Conservation (phyloP, 495 filamentous ascomycete species). For the Penicillium diatomitis region DNA sequence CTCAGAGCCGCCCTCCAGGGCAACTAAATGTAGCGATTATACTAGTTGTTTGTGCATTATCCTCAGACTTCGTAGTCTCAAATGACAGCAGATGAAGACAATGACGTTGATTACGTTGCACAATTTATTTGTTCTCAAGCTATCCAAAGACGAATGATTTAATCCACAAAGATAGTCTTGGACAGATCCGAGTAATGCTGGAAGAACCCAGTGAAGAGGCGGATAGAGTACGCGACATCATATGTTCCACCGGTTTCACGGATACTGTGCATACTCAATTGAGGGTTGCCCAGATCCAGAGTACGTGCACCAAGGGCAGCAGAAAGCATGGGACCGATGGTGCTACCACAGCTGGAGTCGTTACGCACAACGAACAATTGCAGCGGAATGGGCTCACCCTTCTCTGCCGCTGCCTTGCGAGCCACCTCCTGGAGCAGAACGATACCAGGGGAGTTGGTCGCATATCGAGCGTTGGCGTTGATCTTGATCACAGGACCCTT, state of each 20-base stretch:
- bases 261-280: conserved; percentile 95
- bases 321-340: conserved; percentile 91
- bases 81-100: too few species aligned
- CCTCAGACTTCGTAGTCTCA: too few species aligned
- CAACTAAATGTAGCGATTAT: too few species aligned
- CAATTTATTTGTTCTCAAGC: neutral
- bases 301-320: conserved; percentile 79
- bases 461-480: conserved; percentile 94
- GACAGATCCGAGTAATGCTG: conserved; percentile 71
- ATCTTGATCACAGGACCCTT: conserved; percentile 94
- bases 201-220: conserved; percentile 84
- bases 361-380: conserved; percentile 96
- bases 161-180: conserved; percentile 71
- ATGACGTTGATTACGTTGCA: neutral
- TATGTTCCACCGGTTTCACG: conserved; percentile 80
- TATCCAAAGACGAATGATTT: neutral
- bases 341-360: conserved; percentile 87
- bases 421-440: conserved; percentile 85
- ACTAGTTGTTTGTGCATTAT: too few species aligned
- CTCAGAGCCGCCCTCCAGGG: too few species aligned
- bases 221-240: conserved; percentile 81
- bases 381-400: conserved; percentile 58
- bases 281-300: conserved; percentile 90
- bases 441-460: conserved; percentile 91
- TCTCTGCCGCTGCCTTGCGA: conserved; percentile 44